A percentile compares a stretch with the other conserved stretches of the same genome.
Conservation (phyloP, 1,139 yeast species). For the Nakaseomyces kungkrabaensis region DNA sequence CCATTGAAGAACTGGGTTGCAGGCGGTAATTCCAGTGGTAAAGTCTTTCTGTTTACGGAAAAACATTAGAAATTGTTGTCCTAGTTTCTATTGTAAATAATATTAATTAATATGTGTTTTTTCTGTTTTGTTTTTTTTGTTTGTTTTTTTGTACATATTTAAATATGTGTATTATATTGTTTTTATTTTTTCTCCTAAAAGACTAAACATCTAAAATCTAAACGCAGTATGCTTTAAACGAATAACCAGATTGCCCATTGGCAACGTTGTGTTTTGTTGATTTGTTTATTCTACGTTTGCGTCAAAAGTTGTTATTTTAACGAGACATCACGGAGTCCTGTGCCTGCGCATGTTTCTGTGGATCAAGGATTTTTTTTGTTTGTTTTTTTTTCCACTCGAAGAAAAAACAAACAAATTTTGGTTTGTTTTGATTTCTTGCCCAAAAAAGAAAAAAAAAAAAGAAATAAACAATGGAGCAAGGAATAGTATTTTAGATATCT, state of each 20-base stretch:
- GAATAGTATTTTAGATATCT: no score
- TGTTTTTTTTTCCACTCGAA: background rate
- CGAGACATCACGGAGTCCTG: background rate
- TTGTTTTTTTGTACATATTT: no score
- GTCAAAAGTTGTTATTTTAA: background rate
- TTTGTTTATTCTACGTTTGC: background rate
- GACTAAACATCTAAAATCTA: no score
- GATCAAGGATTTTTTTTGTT: background rate
- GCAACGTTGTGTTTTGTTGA: no score
- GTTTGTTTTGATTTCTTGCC: background rate
- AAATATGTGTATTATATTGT: no score
- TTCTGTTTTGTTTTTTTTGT: no score
- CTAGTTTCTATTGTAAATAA: background rate
- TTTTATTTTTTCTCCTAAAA: no score
- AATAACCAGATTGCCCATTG: no score
- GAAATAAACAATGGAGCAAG: background rate
- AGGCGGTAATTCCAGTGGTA: constrained; percentile 96
- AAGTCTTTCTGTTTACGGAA: constrained; percentile 48
- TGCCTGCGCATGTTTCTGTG: background rate
- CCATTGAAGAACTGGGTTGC: constrained; percentile 81
- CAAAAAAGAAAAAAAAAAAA: background rate
- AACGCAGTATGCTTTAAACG: no score
- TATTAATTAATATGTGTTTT: no score
- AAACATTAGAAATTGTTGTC: background rate
- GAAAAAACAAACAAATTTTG: background rate